Base-by-base conservation (phyloP, 371 early-diverging fungal genomes). In the Zopfochytrium polystomum region DNA sequence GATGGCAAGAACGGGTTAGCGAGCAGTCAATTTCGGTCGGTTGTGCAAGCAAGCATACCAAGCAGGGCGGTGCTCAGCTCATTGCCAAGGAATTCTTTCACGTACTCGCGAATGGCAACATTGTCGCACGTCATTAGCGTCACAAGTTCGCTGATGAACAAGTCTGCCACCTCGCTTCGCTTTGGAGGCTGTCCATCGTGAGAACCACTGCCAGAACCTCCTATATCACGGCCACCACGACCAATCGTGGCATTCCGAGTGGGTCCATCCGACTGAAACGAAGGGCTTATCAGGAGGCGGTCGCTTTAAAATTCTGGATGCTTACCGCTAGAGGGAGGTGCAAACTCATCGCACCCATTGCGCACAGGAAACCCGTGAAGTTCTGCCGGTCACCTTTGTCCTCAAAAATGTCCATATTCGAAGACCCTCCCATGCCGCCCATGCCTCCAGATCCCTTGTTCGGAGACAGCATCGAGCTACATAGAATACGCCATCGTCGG, bases 101-200 rank as follows among this genome's bases (percentile, higher is more conserved):
- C 90, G 61, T 85, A 87, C 79, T 96, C 95, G n/a, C 95, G 88
- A 5, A 93, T 83, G 63, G 89, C 80, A 27, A 87, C 83, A 60
- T 89, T 89, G 58, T 94, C 94, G 18, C 86, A 88, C 0, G 89
- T 80, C 54, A 93, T 72, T 50, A 95, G 78, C 60, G 90, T 90
- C 0, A 94, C 87, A 78, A 94, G 84, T 59, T 93, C 92, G 52
- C 82, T 77, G 33, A 93, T 82, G 69, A 91, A 96, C 30, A 81
- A 79, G 61, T 91, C n/a, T n/a, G n/a, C n/a, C n/a, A n/a, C n/a
- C n/a, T n/a, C n/a, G n/a, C n/a, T n/a, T n/a, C n/a, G n/a, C n/a
- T n/a, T n/a, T n/a, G n/a, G n/a, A n/a, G n/a, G n/a, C n/a, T n/a
- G n/a, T n/a, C n/a, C n/a, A n/a, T n/a, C n/a, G n/a, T n/a, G n/a